phyloP scores from a whole-genome alignment of 495 filamentous ascomycete species.

The Penicillium samsonianum region DNA sequence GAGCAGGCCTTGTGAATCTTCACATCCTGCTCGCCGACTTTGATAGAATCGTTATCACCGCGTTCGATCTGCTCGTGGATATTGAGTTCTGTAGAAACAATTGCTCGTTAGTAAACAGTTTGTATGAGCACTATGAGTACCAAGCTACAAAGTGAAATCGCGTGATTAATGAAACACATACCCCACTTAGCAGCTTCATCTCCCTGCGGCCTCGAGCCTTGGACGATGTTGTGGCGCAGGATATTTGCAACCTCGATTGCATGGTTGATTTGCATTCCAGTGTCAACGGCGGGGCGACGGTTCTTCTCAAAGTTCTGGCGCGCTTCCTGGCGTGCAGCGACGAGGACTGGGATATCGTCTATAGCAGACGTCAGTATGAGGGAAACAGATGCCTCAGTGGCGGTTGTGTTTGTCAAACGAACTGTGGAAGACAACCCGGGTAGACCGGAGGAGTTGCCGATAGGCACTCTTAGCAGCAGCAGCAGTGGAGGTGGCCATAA shows the following conservation, averaged over 20 bases:
- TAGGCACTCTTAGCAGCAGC: conserved; percentile 76
- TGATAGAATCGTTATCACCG: conserved; percentile 88
- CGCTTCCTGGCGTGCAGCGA: conserved; percentile 68
- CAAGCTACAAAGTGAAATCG: background rate
- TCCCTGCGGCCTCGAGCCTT: conserved; percentile 61
- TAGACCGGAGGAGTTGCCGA: conserved; percentile 77
- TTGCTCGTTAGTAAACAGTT: conserved; percentile 11
- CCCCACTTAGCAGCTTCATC: conserved; percentile 64
- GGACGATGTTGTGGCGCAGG: conserved; percentile 81
- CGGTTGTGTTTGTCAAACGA: conserved; percentile 14
- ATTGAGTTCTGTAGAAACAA: conserved; percentile 60
- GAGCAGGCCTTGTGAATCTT: conserved; percentile 52
- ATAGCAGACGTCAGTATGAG: conserved; percentile 4
- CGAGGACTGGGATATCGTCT: conserved; percentile 69
- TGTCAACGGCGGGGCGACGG: conserved; percentile 54
- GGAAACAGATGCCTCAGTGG: background rate
- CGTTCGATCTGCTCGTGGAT: conserved; percentile 91
- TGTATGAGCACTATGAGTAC: too few species aligned
- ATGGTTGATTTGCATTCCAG: conserved; percentile 62
- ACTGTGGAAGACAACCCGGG: conserved; percentile 84
- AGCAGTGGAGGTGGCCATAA: conserved; percentile 27
- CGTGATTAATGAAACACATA: conserved; percentile 40
- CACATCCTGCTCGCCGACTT: conserved; percentile 50
- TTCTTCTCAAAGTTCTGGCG: conserved; percentile 70
- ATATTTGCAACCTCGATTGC: conserved; percentile 83